Conservation (phyloP, 2,329 filamentous ascomycete species). For the Hawksworthiomyces lignivorus region DNA sequence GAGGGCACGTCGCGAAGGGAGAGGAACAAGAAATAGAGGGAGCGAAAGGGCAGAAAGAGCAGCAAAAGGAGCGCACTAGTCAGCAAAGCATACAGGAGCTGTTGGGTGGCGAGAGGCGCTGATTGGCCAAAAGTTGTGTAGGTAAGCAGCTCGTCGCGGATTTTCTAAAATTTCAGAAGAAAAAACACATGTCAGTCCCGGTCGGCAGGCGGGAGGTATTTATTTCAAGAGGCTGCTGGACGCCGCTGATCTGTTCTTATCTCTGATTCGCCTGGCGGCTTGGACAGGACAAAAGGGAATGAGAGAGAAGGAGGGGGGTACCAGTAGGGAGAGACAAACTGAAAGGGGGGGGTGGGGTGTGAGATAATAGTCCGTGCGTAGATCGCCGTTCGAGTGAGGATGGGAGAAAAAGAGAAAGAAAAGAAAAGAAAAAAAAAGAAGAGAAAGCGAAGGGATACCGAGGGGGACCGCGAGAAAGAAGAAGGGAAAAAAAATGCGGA, state of each 20-base stretch:
- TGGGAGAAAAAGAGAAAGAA: conserved; percentile 5
- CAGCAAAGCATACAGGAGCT: conserved; percentile 3
- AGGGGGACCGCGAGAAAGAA: conserved; percentile 6
- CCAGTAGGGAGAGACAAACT: not conserved
- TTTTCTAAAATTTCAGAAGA: conserved; percentile 21
- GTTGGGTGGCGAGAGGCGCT: not conserved
- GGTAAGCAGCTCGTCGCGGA: no score
- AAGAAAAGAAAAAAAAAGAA: conserved; percentile 6
- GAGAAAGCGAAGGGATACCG: not conserved
- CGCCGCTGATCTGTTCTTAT: conserved; percentile 22
- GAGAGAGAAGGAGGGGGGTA: conserved; percentile 1
- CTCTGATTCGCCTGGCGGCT: conserved; percentile 19
- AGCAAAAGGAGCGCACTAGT: conserved; percentile 4
- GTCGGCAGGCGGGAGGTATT: conserved; percentile 29
- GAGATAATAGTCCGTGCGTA: conserved; percentile 10
- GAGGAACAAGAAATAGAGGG: conserved; percentile 3
- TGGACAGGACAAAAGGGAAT: conserved; percentile 12
- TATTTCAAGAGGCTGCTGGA: conserved; percentile 22
- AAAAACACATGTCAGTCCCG: conserved; percentile 26
- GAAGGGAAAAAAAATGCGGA: conserved; percentile 3
- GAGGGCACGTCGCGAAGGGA: no score
- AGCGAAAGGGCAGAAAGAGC: conserved; percentile 24
- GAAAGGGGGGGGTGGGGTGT: conserved; percentile 2
- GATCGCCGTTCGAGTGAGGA: conserved; percentile 6
- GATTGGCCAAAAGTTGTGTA: conserved; percentile 15